Percentiles rank a stretch among this genome's conserved stretches.
Conservation (phyloP, 805 yeast species). For the Henningerozyma blattae region DNA sequence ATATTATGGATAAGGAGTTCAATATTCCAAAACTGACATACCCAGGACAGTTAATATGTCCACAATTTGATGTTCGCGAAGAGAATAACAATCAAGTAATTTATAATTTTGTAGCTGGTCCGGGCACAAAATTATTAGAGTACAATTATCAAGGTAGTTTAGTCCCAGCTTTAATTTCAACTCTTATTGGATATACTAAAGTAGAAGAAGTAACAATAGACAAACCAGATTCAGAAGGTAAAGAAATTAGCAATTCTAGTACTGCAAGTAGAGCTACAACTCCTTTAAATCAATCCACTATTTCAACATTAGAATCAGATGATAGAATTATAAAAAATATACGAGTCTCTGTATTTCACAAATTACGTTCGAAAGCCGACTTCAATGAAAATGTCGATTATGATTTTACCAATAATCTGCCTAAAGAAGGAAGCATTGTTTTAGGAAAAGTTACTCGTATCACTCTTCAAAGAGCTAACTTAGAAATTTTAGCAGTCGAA, state of each 20-base stretch:
- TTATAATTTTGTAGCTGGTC: constrained; percentile 45
- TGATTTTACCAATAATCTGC: constrained; percentile 40
- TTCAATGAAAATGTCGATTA: constrained; percentile 4
- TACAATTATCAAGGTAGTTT: constrained; percentile 29
- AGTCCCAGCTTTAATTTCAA: constrained; percentile 39
- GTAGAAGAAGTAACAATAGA: constrained; percentile 17
- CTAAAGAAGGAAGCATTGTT: constrained; percentile 77
- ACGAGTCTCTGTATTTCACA: constrained; percentile 20
- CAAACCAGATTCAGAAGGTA: constrained; percentile 6
- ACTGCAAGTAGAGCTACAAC: background rate
- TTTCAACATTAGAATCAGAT: too few species aligned
- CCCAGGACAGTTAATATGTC: constrained; percentile 78
- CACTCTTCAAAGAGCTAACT: constrained; percentile 55
- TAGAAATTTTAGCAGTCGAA: constrained; percentile 65
- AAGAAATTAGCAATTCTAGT: constrained; percentile 4
- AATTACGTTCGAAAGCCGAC: constrained; percentile 1
- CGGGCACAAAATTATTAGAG: constrained; percentile 45
- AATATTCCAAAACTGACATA: constrained; percentile 35
- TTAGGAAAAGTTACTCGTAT: constrained; percentile 62
- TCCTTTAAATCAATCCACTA: too few species aligned
- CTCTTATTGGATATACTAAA: constrained; percentile 48
- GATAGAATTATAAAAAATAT: constrained; percentile 12
- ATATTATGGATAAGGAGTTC: background rate
- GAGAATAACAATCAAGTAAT: constrained; percentile 21
- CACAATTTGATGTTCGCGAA: constrained; percentile 32